Conservation (phyloP, 495 filamentous ascomycete genomes). For the Daldinia decipiens region DNA sequence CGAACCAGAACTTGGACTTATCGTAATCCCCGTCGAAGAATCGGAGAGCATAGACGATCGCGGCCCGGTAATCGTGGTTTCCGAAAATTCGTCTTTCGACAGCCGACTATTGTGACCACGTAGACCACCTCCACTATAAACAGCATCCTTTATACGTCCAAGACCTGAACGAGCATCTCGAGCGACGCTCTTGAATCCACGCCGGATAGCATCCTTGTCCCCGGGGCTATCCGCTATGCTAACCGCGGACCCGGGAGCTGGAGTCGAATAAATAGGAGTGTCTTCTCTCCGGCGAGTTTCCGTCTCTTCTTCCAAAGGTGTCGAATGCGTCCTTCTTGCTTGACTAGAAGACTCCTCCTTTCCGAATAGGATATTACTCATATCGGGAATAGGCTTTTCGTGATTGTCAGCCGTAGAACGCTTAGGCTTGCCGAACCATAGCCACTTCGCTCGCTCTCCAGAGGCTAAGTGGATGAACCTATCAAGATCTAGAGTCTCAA, state of each 20-base stretch:
- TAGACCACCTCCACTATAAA: conserved; percentile 63
- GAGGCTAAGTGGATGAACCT: conserved; percentile 78
- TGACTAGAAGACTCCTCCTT: conserved; percentile 65
- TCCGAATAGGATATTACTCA: conserved; percentile 70
- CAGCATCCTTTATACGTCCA: conserved; percentile 84
- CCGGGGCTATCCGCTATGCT: conserved; percentile 58
- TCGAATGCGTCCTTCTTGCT: conserved; percentile 61
- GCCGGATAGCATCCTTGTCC: conserved; percentile 74
- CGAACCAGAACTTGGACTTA: conserved; percentile 32
- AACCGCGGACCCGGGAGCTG: conserved; percentile 51
- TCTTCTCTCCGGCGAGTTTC: conserved; percentile 57
- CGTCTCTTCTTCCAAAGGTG: conserved; percentile 58
- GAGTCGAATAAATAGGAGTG: conserved; percentile 51
- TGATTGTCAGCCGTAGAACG: conserved; percentile 63
- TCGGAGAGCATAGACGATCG: conserved; percentile 53
- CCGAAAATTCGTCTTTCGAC: conserved; percentile 58
- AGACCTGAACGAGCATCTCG: conserved; percentile 87
- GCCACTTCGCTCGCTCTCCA: conserved; percentile 87
- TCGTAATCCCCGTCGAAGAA: conserved; percentile 38
- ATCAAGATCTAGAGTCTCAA: conserved; percentile 91
- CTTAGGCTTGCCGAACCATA: conserved; percentile 89
- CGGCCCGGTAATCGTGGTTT: conserved; percentile 50
- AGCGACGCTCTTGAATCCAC: conserved; percentile 79
- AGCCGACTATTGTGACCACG: conserved; percentile 60
- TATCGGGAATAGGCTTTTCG: conserved; percentile 60